phyloP scores from a whole-genome alignment of 495 filamentous ascomycete genomes.

The Emericellopsis terricola region DNA sequence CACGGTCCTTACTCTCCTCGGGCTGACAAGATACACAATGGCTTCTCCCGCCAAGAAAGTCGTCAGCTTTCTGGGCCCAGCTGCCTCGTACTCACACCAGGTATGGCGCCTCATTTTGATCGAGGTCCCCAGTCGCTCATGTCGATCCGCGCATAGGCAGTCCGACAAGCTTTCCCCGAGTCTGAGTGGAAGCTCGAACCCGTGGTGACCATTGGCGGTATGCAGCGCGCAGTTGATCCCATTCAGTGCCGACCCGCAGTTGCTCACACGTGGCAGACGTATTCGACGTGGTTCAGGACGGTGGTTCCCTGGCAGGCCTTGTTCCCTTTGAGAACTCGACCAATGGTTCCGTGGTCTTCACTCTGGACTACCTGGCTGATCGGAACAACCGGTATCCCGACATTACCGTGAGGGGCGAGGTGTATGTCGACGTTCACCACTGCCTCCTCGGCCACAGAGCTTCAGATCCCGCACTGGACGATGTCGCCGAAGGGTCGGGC shows the following conservation, averaged over 20 bases:
- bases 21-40: background rate
- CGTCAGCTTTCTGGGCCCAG: conserved; percentile 73
- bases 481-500: conserved; percentile 4
- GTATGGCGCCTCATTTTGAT: too few species aligned
- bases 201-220: conserved; percentile 43
- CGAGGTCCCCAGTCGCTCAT: too few species aligned
- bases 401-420: conserved; percentile 58
- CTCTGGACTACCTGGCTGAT: conserved; percentile 76
- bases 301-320: conserved; percentile 47
- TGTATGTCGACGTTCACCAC: conserved; percentile 73
- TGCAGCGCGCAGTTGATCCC: background rate
- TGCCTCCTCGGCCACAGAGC: conserved; percentile 43
- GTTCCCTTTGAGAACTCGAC: conserved; percentile 94
- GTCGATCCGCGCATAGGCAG: conserved; percentile 47
- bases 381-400: conserved; percentile 37
- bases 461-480: conserved; percentile 7
- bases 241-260: too few species aligned
- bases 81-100: conserved; percentile 82
- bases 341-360: conserved; percentile 78
- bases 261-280: too few species aligned
- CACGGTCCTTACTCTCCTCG: too few species aligned
- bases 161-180: conserved; percentile 40
- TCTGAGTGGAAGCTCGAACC: conserved; percentile 36
- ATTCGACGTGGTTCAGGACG: conserved; percentile 57
- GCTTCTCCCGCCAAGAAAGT: conserved; percentile 9